These are phyloP conservation scores for Austropuccinia psidii DNA, from an alignment of 1,284 basidiomycete genomes.

Conservation along the genomic window DNA sequence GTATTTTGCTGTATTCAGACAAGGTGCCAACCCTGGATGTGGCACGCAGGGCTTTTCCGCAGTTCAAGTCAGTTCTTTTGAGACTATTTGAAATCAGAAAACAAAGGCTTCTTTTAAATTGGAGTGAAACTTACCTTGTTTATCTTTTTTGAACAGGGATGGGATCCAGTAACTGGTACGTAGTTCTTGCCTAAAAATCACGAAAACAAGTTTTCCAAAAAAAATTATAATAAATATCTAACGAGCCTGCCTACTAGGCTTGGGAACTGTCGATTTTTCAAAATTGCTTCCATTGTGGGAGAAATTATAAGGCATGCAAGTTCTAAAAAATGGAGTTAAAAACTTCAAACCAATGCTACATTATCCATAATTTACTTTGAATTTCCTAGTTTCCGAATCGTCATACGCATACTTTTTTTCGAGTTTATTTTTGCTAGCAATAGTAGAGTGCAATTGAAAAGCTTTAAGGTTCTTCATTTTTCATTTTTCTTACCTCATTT, in stretches of 20 bases:
- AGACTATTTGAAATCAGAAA: neutral
- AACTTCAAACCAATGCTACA: too few relatives aligned
- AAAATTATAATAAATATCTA: neutral
- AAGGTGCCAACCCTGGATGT: constrained; percentile 54
- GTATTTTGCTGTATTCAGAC: neutral
- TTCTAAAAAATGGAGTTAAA: too few relatives aligned
- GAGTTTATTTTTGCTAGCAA: too few relatives aligned
- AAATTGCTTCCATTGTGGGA: constrained; percentile 14
- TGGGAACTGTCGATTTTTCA: constrained; percentile 22
- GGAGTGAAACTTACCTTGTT: neutral
- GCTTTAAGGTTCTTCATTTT: too few relatives aligned
- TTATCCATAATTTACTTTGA: too few relatives aligned
- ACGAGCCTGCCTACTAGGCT: neutral
- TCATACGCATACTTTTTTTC: too few relatives aligned
- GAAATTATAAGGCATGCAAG: neutral
- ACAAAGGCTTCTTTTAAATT: neutral
- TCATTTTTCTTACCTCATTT: too few relatives aligned
- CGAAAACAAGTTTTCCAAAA: neutral
- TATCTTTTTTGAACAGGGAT: constrained; percentile 25
- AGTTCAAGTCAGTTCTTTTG: constrained; percentile 43
- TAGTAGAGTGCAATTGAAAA: too few relatives aligned
- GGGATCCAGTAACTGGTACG: constrained; percentile 39
- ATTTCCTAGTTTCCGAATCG: too few relatives aligned
- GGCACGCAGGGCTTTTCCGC: constrained; percentile 52
- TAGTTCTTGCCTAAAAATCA: neutral